phyloP scores from a whole-genome alignment of 169 alveolate genomes.

The Cryptosporidium baileyi region DNA sequence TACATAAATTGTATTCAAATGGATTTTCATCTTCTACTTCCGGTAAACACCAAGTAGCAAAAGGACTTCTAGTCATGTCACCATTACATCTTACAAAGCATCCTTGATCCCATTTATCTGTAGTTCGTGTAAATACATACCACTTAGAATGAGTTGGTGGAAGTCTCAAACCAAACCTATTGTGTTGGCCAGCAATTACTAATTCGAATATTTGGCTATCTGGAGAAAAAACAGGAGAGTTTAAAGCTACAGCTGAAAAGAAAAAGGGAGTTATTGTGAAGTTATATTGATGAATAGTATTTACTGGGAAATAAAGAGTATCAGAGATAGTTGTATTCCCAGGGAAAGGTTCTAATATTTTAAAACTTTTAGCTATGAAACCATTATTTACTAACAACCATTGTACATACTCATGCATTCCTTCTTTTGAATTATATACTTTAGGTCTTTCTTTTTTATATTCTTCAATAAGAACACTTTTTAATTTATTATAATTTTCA shows the following conservation, averaged over 20 bases:
- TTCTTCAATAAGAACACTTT: not conserved
- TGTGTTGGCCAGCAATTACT: slow-evolving; percentile 61
- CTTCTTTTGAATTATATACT: slow-evolving; percentile 54
- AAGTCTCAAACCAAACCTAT: slow-evolving; percentile 54
- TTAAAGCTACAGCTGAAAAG: slow-evolving; percentile 40
- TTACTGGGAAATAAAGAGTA: slow-evolving; percentile 37
- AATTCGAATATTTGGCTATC: slow-evolving; percentile 62
- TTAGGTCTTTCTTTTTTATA: slow-evolving; percentile 9
- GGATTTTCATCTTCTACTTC: not conserved
- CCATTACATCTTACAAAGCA: slow-evolving; percentile 47
- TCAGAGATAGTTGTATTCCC: slow-evolving; percentile 49
- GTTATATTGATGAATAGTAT: slow-evolving; percentile 41
- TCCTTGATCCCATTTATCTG: slow-evolving; percentile 70
- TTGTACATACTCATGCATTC: slow-evolving; percentile 65
- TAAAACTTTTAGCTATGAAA: slow-evolving; percentile 6
- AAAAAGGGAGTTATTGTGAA: slow-evolving; percentile 58
- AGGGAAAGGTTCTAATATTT: slow-evolving; percentile 29
- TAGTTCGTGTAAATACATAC: slow-evolving; percentile 50
- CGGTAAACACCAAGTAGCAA: slow-evolving; percentile 58
- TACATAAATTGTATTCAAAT: slow-evolving; percentile 38
- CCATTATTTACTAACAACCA: slow-evolving; percentile 64
- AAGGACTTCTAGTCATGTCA: slow-evolving; percentile 68
- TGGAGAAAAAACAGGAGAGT: slow-evolving; percentile 50
- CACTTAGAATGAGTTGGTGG: slow-evolving; percentile 59
- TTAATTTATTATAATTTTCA: not conserved